Conservation (phyloP, 768 basidiomycete genomes). For the Trametes cubensis region DNA sequence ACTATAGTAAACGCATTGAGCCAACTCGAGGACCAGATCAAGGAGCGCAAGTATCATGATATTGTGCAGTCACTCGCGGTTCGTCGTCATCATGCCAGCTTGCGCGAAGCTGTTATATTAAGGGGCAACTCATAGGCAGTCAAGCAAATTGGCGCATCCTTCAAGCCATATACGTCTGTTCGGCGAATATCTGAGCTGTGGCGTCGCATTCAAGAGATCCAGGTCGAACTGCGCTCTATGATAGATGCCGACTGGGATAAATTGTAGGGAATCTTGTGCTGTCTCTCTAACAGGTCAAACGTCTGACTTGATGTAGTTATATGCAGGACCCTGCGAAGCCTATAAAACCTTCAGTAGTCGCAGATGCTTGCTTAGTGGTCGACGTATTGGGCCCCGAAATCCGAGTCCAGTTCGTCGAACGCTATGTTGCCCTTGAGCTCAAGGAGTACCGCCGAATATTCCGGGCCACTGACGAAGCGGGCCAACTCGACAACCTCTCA, state of each 20-base stretch:
- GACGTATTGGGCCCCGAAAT: conserved; percentile 89
- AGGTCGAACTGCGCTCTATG: conserved; percentile 77
- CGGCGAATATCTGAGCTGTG: conserved; percentile 77
- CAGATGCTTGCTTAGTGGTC: conserved; percentile 85
- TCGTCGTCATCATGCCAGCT: conserved; percentile 33
- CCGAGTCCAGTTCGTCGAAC: conserved; percentile 78
- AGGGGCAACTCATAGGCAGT: conserved; percentile 60
- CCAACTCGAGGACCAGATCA: conserved; percentile 77
- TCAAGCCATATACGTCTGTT: conserved; percentile 79
- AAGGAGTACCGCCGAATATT: conserved; percentile 98
- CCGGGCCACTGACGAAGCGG: conserved; percentile 90
- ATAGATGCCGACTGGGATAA: conserved; percentile 91
- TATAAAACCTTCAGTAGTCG: conserved; percentile 64
- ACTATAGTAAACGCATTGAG: conserved; percentile 74
- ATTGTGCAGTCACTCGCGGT: conserved; percentile 83
- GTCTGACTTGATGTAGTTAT: conserved; percentile 53
- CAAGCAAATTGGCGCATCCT: conserved; percentile 79
- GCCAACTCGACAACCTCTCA: conserved; percentile 92
- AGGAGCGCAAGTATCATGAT: conserved; percentile 79
- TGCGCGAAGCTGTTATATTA: not conserved
- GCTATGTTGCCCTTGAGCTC: conserved; percentile 86
- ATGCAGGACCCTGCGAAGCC: conserved; percentile 71
- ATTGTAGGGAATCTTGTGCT: conserved; percentile 60
- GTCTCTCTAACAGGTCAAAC: not conserved
- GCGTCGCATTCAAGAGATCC: conserved; percentile 78